A percentile compares a stretch with the other conserved stretches of the same genome.
Evolutionary conservation across 148 eudicot species (phyloP).

Genomic region (Silene uniflora): DNA sequence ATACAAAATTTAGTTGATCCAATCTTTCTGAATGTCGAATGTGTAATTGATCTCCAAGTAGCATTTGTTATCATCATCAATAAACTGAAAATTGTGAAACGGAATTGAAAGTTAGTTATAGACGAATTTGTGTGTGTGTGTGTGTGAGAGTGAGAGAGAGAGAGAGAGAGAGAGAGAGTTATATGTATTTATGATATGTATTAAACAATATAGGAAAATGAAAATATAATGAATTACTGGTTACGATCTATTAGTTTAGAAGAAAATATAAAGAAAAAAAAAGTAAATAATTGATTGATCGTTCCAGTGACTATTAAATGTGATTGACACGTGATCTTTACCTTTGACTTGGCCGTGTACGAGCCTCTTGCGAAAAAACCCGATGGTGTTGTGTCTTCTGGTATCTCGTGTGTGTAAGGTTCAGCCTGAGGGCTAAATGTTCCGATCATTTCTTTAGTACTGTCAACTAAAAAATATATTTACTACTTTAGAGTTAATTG

Average conservation of each 20-base stretch:
- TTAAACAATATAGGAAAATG: too few species aligned
- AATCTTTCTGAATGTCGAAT: slow-evolving; percentile 57
- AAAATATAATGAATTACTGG: too few species aligned
- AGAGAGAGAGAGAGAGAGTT: too few species aligned
- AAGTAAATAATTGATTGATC: not conserved
- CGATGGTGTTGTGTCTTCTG: slow-evolving; percentile 70
- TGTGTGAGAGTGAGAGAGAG: too few species aligned
- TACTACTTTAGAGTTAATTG: too few species aligned
- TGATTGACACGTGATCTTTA: not conserved
- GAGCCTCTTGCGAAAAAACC: slow-evolving; percentile 73
- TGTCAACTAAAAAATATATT: slow-evolving; percentile 41
- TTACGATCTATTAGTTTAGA: too few species aligned
- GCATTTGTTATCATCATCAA: slow-evolving; percentile 68
- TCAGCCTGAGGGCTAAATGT: slow-evolving; percentile 70
- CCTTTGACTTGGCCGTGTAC: slow-evolving; percentile 62
- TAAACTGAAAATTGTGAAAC: slow-evolving; percentile 32
- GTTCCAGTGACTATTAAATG: not conserved
- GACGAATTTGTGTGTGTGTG: too few species aligned
- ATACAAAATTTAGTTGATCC: slow-evolving; percentile 27
- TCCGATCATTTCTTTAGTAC: slow-evolving; percentile 73
- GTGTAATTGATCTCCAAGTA: slow-evolving; percentile 67
- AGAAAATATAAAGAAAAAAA: not conserved
- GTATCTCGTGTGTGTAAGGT: slow-evolving; percentile 62
- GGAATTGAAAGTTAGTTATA: not conserved
- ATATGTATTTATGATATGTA: too few species aligned